Evolutionary conservation across 768 basidiomycete species (phyloP), one percentile per base, ranked within the genome.

Genomic region (Chiua virens): DNA sequence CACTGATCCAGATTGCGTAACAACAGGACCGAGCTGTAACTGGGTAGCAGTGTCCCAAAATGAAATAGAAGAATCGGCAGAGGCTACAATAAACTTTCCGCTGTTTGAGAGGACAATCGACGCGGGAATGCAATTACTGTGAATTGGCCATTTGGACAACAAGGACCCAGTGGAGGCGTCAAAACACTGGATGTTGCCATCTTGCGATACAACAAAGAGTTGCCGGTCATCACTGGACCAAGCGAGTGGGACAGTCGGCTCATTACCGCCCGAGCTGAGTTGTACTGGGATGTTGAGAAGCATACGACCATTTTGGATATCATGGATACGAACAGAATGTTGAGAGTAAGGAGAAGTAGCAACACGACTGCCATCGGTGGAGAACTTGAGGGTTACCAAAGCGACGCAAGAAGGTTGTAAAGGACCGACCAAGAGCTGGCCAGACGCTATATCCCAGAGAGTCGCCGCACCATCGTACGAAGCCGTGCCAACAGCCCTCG

Each of bases 201-300:
- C 43, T 8, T 42, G 18, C 5, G 57, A 60, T 34, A 38, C 38
- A 10, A 25, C 44, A 30, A 60, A 60, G 10, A 60, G 36, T 14
- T 35, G 42, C 14, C 28, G 47, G 22, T 48, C 58, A 22, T 59
- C 57, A 13, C 35, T 42, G 20, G 57, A 59, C 59, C 59, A 60
- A 36, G 52, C 59, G 7, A 60, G 49, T 7, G 59, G 54, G 14
- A 40, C 17, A 5, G 54, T 56, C 17, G 51, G 55, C 36, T 57
- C 49, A 8, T 51, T 57, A n/a, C 57, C 53, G 28, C 18, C 35
- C 8, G 56, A 51, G 25, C 50, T 59, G 45, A 60, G 41, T 23
- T 22, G 49, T 27, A 50, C 44, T 27, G 47, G 50, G 23, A 60
- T 41, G 28, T 55, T 23, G 27, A 60, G 22, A 4, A 55, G 42